phyloP scores from a whole-genome alignment of 1,284 basidiomycete genomes.

The Puccinia hordei region DNA sequence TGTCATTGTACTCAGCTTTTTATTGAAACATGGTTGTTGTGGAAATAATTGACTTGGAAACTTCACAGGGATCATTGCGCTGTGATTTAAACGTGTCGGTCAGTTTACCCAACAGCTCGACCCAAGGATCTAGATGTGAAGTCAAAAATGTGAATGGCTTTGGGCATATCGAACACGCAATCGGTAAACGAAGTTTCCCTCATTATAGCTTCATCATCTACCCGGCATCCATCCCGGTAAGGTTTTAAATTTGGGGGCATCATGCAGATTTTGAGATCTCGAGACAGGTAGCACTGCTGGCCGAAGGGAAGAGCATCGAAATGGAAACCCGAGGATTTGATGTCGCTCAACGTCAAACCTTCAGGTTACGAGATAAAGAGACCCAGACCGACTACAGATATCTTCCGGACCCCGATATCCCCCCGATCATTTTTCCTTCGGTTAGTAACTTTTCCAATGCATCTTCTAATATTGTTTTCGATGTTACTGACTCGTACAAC shows the following conservation, averaged over 20 bases:
- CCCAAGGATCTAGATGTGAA: conserved; percentile 84
- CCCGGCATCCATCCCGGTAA: not conserved
- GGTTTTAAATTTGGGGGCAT: not conserved
- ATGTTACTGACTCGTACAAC: too few species aligned
- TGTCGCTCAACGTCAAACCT: conserved; percentile 78
- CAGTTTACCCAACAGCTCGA: conserved; percentile 55
- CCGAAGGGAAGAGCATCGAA: conserved; percentile 63
- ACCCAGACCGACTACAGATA: conserved; percentile 94
- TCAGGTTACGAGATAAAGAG: conserved; percentile 81
- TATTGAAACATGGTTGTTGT: conserved; percentile 25
- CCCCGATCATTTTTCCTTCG: conserved; percentile 68
- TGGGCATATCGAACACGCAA: conserved; percentile 80
- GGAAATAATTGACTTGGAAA: not conserved
- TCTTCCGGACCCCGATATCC: conserved; percentile 95
- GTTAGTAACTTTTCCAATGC: conserved; percentile 37
- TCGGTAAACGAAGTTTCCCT: conserved; percentile 66
- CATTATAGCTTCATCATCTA: not conserved
- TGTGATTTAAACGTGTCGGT: conserved; percentile 97
- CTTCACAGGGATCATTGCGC: conserved; percentile 76
- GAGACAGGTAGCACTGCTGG: conserved; percentile 71
- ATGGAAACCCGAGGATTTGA: conserved; percentile 93
- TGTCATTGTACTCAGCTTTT: not conserved
- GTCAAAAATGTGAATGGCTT: conserved; percentile 97
- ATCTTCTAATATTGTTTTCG: not conserved
- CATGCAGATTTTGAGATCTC: conserved; percentile 69